Conservation (phyloP, 2,329 filamentous ascomycete genomes). For the Curvularia verruculosa region DNA sequence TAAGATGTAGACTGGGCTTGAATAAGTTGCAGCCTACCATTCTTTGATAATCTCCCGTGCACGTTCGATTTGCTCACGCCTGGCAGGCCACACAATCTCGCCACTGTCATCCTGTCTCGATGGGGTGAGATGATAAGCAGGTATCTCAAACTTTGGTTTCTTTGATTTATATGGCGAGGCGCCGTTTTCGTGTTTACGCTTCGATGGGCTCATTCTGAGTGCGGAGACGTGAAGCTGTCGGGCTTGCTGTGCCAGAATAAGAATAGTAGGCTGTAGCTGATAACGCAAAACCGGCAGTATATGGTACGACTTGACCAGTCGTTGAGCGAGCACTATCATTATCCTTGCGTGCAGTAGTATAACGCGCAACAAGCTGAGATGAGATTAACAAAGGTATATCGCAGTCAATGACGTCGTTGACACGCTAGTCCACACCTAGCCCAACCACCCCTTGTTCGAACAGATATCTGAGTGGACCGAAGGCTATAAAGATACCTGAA, state of each 20-base stretch:
- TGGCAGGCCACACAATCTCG: constrained; percentile 66
- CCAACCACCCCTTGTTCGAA: neutral
- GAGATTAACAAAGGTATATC: neutral
- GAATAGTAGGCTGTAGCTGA: neutral
- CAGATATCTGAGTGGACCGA: neutral
- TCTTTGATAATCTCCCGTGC: constrained; percentile 64
- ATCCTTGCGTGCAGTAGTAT: neutral
- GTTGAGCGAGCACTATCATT: constrained; percentile 1
- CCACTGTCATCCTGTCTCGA: constrained; percentile 47
- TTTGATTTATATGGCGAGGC: constrained; percentile 27
- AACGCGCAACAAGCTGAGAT: neutral
- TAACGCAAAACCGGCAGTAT: neutral
- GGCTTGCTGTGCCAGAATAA: neutral
- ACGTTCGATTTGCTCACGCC: constrained; percentile 59
- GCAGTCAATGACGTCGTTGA: constrained; percentile 14
- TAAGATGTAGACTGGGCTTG: neutral
- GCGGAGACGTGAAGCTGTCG: constrained; percentile 18
- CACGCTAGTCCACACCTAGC: constrained; percentile 6
- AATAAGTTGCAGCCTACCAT: constrained; percentile 54
- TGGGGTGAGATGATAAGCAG: constrained; percentile 41
- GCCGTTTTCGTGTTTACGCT: constrained; percentile 38
- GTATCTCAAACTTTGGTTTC: constrained; percentile 34
- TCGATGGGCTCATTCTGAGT: constrained; percentile 33
- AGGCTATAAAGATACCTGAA: neutral
- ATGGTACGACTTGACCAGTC: neutral